Base-by-base conservation (phyloP, 371 early-diverging fungal genomes). In the Saksenaea oblongispora region DNA sequence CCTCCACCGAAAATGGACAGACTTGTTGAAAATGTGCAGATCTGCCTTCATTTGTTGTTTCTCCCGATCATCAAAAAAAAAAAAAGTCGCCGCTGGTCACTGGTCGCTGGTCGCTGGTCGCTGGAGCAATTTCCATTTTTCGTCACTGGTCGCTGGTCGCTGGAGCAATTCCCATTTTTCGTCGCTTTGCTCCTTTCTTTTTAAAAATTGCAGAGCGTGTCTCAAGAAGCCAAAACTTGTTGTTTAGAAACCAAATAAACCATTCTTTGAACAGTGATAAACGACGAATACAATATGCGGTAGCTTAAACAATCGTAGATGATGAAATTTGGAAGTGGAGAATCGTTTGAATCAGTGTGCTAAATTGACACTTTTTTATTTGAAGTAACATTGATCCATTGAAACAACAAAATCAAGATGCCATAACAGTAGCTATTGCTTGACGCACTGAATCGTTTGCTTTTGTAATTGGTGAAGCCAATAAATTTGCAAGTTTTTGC, bases 131-230 rank as follows among this genome's bases (percentile, higher is more conserved):
- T n/a, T n/a, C n/a, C n/a, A n/a, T n/a, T n/a, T n/a, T n/a, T n/a
- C n/a, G n/a, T n/a, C n/a, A n/a, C n/a, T n/a, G n/a, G n/a, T n/a
- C n/a, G n/a, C n/a, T n/a, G n/a, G n/a, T n/a, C n/a, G n/a, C n/a
- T n/a, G n/a, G n/a, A 55, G 55, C 55, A 14, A 55, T 55, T 55
- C 27, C 55, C 27, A 55, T n/a, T n/a, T 55, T 55, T 55, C 55
- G 55, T 55, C 55, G 55, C 55, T 55, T 55, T 55, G 55, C 55
- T 55, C 55, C 55, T 55, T 55, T 55, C 55, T 55, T 55, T 55
- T 55, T 3, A 55, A 55, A 55, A 55, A 55, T 27, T 55, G 55
- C 27, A 55, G 55, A 55, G 55, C 55, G 27, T 55, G 55, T 55
- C 35, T 55, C 55, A 55, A 35, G 5, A 27, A 55, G 55, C 55